Evolutionary conservation across 2,329 filamentous ascomycete species (phyloP).

Genomic region (Trichoderma koningii): DNA sequence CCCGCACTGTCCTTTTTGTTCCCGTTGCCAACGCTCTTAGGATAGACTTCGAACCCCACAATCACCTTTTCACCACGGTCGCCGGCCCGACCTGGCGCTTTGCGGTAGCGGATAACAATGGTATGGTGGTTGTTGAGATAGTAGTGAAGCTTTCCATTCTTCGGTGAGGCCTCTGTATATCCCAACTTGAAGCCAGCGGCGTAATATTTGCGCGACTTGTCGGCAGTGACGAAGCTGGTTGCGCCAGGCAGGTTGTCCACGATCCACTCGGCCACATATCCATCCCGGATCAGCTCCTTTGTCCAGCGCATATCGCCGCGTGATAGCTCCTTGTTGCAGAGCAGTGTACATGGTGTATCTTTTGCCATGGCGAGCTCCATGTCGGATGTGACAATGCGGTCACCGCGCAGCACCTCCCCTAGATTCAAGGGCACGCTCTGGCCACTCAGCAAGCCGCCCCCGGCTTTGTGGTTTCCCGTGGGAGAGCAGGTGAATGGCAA

Average conservation of each 20-base stretch:
- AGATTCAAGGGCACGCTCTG: slow-evolving; percentile 80
- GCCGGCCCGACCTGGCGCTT: slow-evolving; percentile 68
- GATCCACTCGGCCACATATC: slow-evolving; percentile 91
- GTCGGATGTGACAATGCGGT: slow-evolving; percentile 82
- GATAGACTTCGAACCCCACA: slow-evolving; percentile 87
- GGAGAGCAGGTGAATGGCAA: slow-evolving; percentile 85
- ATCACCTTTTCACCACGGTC: slow-evolving; percentile 74
- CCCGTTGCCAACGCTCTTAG: slow-evolving; percentile 72
- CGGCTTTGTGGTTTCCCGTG: slow-evolving; percentile 65
- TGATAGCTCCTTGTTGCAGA: slow-evolving; percentile 70
- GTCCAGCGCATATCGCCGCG: slow-evolving; percentile 67
- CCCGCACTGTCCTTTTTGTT: slow-evolving; percentile 63
- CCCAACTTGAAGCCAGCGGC: slow-evolving; percentile 88
- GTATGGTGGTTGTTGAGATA: slow-evolving; percentile 89
- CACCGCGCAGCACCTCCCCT: slow-evolving; percentile 83
- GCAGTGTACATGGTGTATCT: slow-evolving; percentile 70
- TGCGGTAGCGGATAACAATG: slow-evolving; percentile 76
- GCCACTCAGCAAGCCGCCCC: slow-evolving; percentile 70
- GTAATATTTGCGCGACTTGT: slow-evolving; percentile 85
- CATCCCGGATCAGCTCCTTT: slow-evolving; percentile 71
- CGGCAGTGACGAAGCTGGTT: slow-evolving; percentile 83
- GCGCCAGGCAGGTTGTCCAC: slow-evolving; percentile 88
- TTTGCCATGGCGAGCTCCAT: slow-evolving; percentile 77
- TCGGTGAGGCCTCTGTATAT: slow-evolving; percentile 66
- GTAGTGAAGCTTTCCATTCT: slow-evolving; percentile 63